Percentiles rank a stretch among this genome's conserved stretches.
These are phyloP conservation scores for Niveomyces coronatus DNA, from an alignment of 2,329 filamentous ascomycete genomes.

Conservation along the genomic window DNA sequence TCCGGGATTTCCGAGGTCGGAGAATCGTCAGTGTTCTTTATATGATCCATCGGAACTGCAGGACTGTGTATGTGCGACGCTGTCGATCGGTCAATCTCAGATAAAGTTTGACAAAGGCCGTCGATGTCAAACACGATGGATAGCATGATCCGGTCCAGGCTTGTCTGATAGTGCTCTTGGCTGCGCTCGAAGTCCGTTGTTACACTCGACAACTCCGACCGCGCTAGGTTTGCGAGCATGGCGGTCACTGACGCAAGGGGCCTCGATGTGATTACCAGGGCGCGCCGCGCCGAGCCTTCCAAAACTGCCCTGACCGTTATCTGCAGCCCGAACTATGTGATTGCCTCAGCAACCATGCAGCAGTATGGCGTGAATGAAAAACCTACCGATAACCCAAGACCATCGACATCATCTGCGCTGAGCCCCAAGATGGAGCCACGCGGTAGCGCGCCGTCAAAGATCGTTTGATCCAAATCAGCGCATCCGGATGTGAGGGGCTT, in stretches of 20 bases:
- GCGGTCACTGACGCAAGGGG: conserved; percentile 19
- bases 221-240: neutral
- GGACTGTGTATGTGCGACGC: neutral
- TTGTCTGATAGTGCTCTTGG: conserved; percentile 18
- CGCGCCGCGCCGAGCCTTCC: conserved; percentile 17
- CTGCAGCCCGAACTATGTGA: conserved; percentile 37
- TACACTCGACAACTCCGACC: neutral
- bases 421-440: conserved; percentile 43
- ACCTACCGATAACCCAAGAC: conserved; percentile 37
- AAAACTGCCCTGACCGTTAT: conserved; percentile 32
- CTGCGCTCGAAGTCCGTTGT: neutral
- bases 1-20: conserved; percentile 22
- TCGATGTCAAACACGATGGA: conserved; percentile 49
- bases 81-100: conserved; percentile 31
- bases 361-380: neutral
- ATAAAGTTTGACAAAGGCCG: conserved; percentile 46
- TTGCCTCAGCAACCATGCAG: neutral
- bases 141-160: conserved; percentile 41
- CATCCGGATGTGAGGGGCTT: conserved; percentile 34
- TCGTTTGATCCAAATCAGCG: conserved; percentile 35
- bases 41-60: neutral
- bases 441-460: conserved; percentile 37
- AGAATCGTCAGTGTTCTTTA: neutral
- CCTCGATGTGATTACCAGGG: conserved; percentile 39
- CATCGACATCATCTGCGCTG: conserved; percentile 40